Conservation (phyloP, 768 basidiomycete genomes). For the Mycena leptocephala region DNA sequence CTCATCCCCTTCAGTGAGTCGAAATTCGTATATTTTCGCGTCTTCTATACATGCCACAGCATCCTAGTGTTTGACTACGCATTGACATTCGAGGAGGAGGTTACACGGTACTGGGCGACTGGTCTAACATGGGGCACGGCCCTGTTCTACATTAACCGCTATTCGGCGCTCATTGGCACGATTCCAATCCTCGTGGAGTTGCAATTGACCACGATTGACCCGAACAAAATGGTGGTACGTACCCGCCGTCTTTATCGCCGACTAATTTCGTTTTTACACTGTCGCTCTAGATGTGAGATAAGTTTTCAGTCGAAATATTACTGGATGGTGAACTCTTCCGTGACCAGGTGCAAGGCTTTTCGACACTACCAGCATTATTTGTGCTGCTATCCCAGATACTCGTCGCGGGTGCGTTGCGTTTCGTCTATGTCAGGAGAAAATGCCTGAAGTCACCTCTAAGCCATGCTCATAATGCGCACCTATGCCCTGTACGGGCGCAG, state of each 20-base stretch:
- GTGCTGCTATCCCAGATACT: slow-evolving; percentile 23
- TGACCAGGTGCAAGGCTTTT: slow-evolving; percentile 1
- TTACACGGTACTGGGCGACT: slow-evolving; percentile 51
- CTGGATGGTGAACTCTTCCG: background rate
- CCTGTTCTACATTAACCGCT: slow-evolving; percentile 45
- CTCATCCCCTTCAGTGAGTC: slow-evolving; percentile 6
- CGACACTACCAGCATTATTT: slow-evolving; percentile 18
- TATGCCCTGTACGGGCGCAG: slow-evolving; percentile 32
- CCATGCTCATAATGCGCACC: slow-evolving; percentile 32
- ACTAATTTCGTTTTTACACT: background rate
- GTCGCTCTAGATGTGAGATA: slow-evolving; percentile 1
- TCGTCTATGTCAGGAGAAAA: no score
- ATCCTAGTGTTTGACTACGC: slow-evolving; percentile 53
- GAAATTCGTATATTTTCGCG: no score
- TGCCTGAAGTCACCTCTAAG: background rate
- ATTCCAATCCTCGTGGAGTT: slow-evolving; percentile 28
- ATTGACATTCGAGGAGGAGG: slow-evolving; percentile 50
- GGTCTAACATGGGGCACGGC: slow-evolving; percentile 27
- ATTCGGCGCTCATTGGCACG: slow-evolving; percentile 38
- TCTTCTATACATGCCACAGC: slow-evolving; percentile 9
- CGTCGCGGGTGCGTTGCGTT: slow-evolving; percentile 13
- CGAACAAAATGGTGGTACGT: slow-evolving; percentile 2
- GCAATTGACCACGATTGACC: slow-evolving; percentile 22
- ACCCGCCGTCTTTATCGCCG: background rate
- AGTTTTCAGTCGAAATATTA: background rate